Percentiles rank a stretch among this genome's conserved stretches.
Conservation (phyloP, 2,329 filamentous ascomycete species). For the Colletotrichum viniferum region DNA sequence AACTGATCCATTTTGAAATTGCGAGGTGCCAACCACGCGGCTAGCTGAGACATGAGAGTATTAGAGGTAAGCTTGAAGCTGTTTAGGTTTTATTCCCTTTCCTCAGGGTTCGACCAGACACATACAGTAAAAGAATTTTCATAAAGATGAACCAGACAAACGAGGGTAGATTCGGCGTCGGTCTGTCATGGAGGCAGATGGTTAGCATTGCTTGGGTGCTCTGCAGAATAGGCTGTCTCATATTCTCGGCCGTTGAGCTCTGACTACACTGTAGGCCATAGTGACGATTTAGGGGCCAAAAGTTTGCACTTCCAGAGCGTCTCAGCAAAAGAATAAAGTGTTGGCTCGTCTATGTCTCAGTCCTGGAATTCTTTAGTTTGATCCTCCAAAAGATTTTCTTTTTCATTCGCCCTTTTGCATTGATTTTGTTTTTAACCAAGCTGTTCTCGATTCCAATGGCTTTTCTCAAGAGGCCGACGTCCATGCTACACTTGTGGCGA, state of each 20-base stretch:
- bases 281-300: background rate
- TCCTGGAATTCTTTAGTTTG: background rate
- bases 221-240: background rate
- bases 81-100: background rate
- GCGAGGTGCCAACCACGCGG: background rate
- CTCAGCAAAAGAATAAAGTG: background rate
- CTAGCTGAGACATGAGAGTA: background rate
- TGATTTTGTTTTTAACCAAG: background rate
- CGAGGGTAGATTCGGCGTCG: background rate
- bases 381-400: background rate
- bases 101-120: background rate
- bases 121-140: background rate
- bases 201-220: background rate
- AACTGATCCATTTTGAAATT: background rate
- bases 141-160: background rate
- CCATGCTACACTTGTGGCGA: background rate
- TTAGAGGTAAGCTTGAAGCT: background rate
- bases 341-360: background rate
- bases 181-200: background rate
- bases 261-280: background rate
- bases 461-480: background rate
- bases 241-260: background rate
- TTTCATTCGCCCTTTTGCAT: background rate
- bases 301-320: background rate
- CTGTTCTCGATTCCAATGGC: background rate